Evolutionary conservation across 2,329 filamentous ascomycete species (phyloP).

Genomic region (Fusarium equiseti): DNA sequence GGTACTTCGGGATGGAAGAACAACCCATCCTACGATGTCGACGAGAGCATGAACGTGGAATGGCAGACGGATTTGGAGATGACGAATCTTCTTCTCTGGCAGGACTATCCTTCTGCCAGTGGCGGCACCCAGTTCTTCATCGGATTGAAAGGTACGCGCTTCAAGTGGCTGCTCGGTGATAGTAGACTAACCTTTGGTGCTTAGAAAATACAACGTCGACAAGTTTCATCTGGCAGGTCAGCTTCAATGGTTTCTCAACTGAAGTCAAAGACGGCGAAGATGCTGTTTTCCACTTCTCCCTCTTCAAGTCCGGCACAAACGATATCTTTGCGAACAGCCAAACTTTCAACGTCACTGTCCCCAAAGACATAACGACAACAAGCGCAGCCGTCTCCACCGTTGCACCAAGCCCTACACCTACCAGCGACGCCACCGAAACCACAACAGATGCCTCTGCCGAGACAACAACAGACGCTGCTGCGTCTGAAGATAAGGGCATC

Average conservation of each 20-base stretch:
- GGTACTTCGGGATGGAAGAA: conserved; percentile 38
- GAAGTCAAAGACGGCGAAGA: conserved; percentile 21
- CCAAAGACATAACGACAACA: conserved; percentile 10
- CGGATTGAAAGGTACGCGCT: background rate
- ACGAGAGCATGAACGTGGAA: conserved; percentile 43
- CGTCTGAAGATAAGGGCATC: conserved; percentile 3
- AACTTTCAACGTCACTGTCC: conserved; percentile 41
- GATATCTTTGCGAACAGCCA: conserved; percentile 30
- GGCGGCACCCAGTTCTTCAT: conserved; percentile 21
- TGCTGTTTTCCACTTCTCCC: conserved; percentile 37
- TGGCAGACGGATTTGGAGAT: conserved; percentile 38
- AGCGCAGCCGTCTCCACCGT: conserved; percentile 1
- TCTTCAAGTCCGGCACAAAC: conserved; percentile 27
- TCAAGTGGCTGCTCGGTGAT: rapidly evolving
- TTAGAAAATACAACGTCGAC: conserved; percentile 40
- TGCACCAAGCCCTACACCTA: conserved; percentile 9
- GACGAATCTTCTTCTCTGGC: conserved; percentile 42
- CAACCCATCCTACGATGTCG: conserved; percentile 40
- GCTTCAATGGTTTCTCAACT: conserved; percentile 24
- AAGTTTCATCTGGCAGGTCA: conserved; percentile 39
- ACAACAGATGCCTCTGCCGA: conserved; percentile 3
- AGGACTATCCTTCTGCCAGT: conserved; percentile 37
- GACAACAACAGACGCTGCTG: background rate
- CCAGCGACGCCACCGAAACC: background rate
- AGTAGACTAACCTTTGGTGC: background rate